phyloP scores from a whole-genome alignment of 1,284 basidiomycete genomes.

The Coniophora puteana region DNA sequence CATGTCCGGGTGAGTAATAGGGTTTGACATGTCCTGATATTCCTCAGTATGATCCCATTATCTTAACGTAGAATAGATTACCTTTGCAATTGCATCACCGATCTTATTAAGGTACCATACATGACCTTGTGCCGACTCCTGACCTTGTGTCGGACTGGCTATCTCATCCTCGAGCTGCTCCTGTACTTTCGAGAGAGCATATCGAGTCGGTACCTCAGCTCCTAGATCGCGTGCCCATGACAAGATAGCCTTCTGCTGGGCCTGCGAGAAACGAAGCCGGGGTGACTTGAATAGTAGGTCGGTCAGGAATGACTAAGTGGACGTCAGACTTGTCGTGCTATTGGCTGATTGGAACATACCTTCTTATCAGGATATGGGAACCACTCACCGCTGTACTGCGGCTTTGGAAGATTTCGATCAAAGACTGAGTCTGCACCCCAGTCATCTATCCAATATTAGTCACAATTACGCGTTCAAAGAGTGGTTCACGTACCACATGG shows the following conservation, averaged over 20 bases:
- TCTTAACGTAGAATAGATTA: constrained; percentile 3
- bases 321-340: no score
- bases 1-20: constrained; percentile 15
- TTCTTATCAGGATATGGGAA: no score
- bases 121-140: constrained; percentile 16
- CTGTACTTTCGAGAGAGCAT: constrained; percentile 8
- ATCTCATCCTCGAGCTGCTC: constrained; percentile 10
- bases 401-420: no score
- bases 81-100: constrained; percentile 18
- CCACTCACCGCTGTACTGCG: no score
- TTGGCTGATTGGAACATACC: no score
- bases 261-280: constrained; percentile 20
- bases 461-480: no score
- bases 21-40: constrained; percentile 22
- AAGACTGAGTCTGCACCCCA: no score
- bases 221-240: constrained; percentile 23
- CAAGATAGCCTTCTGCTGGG: constrained; percentile 21
- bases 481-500: no score
- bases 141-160: constrained; percentile 16
- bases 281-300: constrained; percentile 25
- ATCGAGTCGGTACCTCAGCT: constrained; percentile 15
- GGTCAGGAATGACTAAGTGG: constrained; percentile 17
- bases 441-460: no score
- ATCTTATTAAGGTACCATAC: constrained; percentile 24
- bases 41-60: constrained; percentile 1